A percentile compares a stretch with the other conserved stretches of the same genome.
Evolutionary conservation across 495 filamentous ascomycete genomes (phyloP).

Genomic region (Halenospora varia): DNA sequence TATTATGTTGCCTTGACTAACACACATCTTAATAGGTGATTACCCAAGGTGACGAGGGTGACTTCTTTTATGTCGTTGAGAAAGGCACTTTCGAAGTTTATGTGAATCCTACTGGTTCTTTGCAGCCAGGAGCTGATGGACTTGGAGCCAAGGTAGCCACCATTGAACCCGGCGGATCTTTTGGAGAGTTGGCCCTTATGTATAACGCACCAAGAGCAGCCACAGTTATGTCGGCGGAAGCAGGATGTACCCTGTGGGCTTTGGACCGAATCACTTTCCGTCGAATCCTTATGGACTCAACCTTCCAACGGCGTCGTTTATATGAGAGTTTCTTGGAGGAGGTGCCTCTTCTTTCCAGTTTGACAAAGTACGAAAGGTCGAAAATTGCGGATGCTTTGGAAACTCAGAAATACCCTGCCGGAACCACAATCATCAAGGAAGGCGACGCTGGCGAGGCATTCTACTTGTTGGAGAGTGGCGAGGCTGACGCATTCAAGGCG

Average conservation of each 20-base stretch:
- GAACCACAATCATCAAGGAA: constrained; percentile 79
- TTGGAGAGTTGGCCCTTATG: constrained; percentile 96
- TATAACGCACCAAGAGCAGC: constrained; percentile 98
- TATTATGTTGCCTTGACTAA: no score
- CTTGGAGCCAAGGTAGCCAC: constrained; percentile 79
- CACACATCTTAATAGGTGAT: constrained; percentile 56
- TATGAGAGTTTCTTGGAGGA: constrained; percentile 98
- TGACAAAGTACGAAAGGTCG: constrained; percentile 86
- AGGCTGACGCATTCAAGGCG: constrained; percentile 79
- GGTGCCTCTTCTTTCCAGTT: constrained; percentile 77
- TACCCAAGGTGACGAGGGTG: constrained; percentile 89
- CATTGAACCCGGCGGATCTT: constrained; percentile 88
- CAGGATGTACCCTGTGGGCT: constrained; percentile 82
- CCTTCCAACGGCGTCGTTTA: constrained; percentile 91
- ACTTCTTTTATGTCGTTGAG: constrained; percentile 98
- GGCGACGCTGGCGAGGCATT: constrained; percentile 91
- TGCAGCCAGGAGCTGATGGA: constrained; percentile 79
- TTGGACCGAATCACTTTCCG: constrained; percentile 95
- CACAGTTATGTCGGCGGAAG: constrained; percentile 81
- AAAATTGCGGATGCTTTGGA: constrained; percentile 97
- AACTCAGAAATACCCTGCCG: constrained; percentile 78
- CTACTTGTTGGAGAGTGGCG: constrained; percentile 84
- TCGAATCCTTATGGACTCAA: constrained; percentile 96
- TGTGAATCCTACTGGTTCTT: constrained; percentile 73
- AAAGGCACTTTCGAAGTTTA: constrained; percentile 87